Evolutionary conservation across 768 basidiomycete genomes (phyloP).

Genomic region (Tulasnella sp.): DNA sequence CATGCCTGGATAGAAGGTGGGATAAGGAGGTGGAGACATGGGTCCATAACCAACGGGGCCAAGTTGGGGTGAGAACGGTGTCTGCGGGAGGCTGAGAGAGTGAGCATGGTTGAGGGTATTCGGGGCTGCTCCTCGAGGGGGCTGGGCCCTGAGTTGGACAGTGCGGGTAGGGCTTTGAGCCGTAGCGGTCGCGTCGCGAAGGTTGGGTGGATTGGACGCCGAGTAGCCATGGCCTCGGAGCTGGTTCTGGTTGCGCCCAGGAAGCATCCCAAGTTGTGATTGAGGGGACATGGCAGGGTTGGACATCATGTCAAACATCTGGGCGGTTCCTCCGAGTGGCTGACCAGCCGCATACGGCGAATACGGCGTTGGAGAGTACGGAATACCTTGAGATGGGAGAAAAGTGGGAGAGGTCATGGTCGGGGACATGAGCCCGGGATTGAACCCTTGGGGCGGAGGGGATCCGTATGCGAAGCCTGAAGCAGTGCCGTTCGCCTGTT

Average conservation of each 20-base stretch:
- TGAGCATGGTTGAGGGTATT: neutral
- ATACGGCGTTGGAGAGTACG: conserved; percentile 1
- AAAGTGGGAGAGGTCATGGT: conserved; percentile 14
- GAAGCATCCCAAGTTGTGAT: neutral
- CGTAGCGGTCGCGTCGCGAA: neutral
- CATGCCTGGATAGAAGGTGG: neutral
- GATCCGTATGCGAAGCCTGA: conserved; percentile 7
- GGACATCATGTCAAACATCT: conserved; percentile 14
- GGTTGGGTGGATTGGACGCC: neutral
- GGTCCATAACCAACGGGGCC: neutral
- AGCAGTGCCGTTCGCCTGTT: neutral
- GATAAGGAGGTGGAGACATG: neutral
- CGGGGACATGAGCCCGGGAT: conserved; percentile 11
- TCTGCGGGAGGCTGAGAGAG: neutral
- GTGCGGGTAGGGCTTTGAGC: neutral
- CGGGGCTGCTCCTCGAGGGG: neutral
- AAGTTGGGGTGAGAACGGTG: neutral
- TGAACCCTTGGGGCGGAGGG: neutral
- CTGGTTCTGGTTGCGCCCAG: neutral
- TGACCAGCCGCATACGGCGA: neutral
- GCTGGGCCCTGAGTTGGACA: neutral
- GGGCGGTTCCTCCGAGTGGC: neutral
- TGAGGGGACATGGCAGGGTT: conserved; percentile 6
- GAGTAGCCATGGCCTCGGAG: conserved; percentile 2
- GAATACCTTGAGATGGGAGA: neutral